Evolutionary conservation across 176 grass and related monocot species (phyloP).

Genomic region (bread wheat (Triticum aestivum)): DNA sequence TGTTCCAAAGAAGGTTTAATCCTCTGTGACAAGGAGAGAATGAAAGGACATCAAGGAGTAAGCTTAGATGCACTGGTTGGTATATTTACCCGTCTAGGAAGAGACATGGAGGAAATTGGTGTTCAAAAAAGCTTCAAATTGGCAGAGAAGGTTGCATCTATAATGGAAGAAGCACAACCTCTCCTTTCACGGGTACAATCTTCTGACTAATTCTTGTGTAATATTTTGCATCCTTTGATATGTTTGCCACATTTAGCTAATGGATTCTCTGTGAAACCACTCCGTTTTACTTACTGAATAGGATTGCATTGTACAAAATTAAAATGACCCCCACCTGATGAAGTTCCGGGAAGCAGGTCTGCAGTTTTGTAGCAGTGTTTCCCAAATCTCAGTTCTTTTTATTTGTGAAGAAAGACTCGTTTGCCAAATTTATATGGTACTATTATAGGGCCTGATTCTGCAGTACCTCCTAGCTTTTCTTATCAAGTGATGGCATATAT

Average conservation of each 20-base stretch:
- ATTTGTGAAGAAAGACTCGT: background rate
- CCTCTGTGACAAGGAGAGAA: too few relatives aligned
- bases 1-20: too few relatives aligned
- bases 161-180: slow-evolving; percentile 87
- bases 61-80: too few relatives aligned
- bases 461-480: too few relatives aligned
- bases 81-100: too few relatives aligned
- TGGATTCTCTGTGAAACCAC: background rate
- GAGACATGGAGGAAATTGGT: slow-evolving; percentile 46
- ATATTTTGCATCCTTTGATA: background rate
- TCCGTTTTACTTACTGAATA: background rate
- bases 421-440: background rate
- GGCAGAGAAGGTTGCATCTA: slow-evolving; percentile 84
- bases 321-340: background rate
- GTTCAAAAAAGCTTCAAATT: slow-evolving; percentile 66
- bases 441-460: too few relatives aligned
- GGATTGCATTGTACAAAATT: background rate
- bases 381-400: background rate
- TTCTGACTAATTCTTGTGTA: background rate
- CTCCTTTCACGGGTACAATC: slow-evolving; percentile 64
- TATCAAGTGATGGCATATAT: too few relatives aligned
- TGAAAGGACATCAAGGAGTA: too few relatives aligned
- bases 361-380: background rate
- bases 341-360: background rate
- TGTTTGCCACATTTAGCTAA: background rate